Evolutionary conservation across 1,284 basidiomycete genomes (phyloP).

Genomic region (Phylloboletellus chloephorus): DNA sequence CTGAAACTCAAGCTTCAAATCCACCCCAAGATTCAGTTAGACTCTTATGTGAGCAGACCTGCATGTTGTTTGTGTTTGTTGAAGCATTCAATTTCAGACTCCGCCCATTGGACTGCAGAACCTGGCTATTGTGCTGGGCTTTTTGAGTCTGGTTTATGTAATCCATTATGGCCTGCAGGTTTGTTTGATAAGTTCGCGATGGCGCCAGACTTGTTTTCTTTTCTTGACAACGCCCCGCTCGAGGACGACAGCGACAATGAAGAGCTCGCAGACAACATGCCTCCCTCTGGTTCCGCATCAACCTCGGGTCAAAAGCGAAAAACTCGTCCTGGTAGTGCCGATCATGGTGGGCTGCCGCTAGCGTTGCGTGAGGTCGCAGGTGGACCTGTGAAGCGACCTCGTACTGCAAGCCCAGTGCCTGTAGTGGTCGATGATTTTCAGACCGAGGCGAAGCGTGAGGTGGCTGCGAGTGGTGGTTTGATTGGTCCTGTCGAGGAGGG

Average conservation of each 20-base stretch:
- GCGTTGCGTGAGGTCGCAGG: slow-evolving; percentile 10
- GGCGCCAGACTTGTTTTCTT: slow-evolving; percentile 29
- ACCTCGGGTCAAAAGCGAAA: slow-evolving; percentile 23
- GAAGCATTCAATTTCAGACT: too few relatives aligned
- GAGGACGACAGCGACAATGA: slow-evolving; percentile 25
- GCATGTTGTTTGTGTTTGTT: too few relatives aligned
- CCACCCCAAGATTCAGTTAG: too few relatives aligned
- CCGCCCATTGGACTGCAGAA: too few relatives aligned
- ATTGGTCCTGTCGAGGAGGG: slow-evolving; percentile 64
- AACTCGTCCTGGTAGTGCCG: slow-evolving; percentile 7
- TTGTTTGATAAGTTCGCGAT: slow-evolving; percentile 12
- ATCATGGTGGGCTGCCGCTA: slow-evolving; percentile 4
- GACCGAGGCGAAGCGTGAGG: slow-evolving; percentile 82
- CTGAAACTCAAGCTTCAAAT: too few relatives aligned
- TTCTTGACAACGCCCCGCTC: slow-evolving; percentile 20
- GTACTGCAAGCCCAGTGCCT: slow-evolving; percentile 49
- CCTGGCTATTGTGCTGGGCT: too few relatives aligned
- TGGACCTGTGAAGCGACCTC: slow-evolving; percentile 22
- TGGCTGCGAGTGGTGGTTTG: slow-evolving; percentile 79
- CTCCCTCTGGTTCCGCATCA: not conserved
- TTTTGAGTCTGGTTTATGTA: not conserved
- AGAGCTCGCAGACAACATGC: slow-evolving; percentile 1
- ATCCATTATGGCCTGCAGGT: not conserved
- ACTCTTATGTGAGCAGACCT: too few relatives aligned
- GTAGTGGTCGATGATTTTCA: slow-evolving; percentile 87